Percentiles rank a stretch among this genome's conserved stretches.
Evolutionary conservation across 2,329 filamentous ascomycete genomes (phyloP).

Genomic region (Trichoderma sp.): DNA sequence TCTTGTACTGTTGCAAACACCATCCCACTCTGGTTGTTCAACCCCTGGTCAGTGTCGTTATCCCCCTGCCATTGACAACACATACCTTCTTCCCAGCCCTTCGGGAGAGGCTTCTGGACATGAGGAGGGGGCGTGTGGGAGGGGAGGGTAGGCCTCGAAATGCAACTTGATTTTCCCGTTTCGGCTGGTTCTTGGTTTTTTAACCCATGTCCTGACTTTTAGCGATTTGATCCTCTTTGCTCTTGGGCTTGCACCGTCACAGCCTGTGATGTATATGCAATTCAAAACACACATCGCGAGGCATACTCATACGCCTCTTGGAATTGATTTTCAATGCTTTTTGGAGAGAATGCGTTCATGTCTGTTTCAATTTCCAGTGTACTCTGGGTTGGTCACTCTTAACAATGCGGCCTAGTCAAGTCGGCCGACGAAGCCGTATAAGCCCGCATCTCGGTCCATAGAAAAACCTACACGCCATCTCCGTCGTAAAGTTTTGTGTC

Average conservation of each 20-base stretch:
- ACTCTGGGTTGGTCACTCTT: neutral
- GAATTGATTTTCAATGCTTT: neutral
- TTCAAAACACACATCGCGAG: neutral
- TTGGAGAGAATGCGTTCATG: neutral
- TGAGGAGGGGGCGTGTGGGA: conserved; percentile 14
- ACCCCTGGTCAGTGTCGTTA: neutral
- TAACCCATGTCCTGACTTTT: neutral
- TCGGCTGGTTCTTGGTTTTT: conserved; percentile 1
- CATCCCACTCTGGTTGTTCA: neutral
- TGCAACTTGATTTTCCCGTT: neutral
- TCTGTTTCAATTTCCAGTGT: neutral
- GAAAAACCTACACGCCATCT: conserved; percentile 7
- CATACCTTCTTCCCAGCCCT: conserved; percentile 17
- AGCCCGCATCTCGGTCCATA: neutral
- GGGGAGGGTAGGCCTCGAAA: neutral
- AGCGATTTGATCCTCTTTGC: neutral
- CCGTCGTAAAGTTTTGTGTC: neutral
- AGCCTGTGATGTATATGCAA: neutral
- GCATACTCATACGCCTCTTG: neutral
- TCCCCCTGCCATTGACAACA: conserved; percentile 16
- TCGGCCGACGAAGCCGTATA: conserved; percentile 1
- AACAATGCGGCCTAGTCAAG: neutral
- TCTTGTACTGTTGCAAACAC: neutral
- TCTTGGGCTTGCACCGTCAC: neutral
- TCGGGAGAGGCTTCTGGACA: conserved; percentile 17